These are phyloP conservation scores for Sugiyamaella lignohabitans DNA, from an alignment of 805 yeast species.

Conservation along the genomic window DNA sequence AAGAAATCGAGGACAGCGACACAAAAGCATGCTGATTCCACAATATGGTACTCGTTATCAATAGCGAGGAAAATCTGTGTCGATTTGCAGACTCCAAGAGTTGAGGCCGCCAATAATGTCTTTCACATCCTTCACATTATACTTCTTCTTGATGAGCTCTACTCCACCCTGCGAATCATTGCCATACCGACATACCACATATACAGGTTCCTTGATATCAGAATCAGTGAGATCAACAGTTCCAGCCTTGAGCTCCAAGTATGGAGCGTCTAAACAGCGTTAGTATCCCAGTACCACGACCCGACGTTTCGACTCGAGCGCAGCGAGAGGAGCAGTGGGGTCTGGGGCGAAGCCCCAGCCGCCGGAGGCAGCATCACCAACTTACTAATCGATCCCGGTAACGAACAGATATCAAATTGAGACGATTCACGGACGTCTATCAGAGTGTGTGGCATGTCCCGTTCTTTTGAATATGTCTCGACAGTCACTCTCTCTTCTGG, in stretches of 20 bases:
- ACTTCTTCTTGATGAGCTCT: slow-evolving; percentile 43
- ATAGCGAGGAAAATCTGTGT: slow-evolving; percentile 57
- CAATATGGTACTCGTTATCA: too few species aligned
- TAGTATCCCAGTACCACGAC: too few species aligned
- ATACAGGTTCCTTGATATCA: slow-evolving; percentile 33
- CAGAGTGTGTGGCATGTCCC: slow-evolving; percentile 29
- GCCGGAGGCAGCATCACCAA: too few species aligned
- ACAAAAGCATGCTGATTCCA: too few species aligned
- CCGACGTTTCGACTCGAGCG: not conserved
- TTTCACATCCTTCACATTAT: slow-evolving; percentile 44
- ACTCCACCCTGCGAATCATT: slow-evolving; percentile 85
- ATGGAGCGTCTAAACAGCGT: slow-evolving; percentile 47
- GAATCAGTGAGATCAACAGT: slow-evolving; percentile 22
- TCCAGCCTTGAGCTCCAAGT: slow-evolving; percentile 40
- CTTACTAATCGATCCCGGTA: slow-evolving; percentile 47
- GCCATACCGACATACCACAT: slow-evolving; percentile 79
- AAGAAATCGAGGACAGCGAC: too few species aligned
- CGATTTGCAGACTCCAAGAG: slow-evolving; percentile 58
- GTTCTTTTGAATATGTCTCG: slow-evolving; percentile 8
- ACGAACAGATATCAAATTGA: slow-evolving; percentile 62
- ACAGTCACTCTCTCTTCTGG: slow-evolving; percentile 43
- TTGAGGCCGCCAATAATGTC: slow-evolving; percentile 77
- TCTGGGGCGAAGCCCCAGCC: too few species aligned
- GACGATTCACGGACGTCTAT: slow-evolving; percentile 78
- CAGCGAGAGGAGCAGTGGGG: too few species aligned